A percentile compares a stretch with the other conserved stretches of the same genome.
Conservation (phyloP, 78 protist species). For the slime mould (Dictyostelium discoideum) region DNA sequence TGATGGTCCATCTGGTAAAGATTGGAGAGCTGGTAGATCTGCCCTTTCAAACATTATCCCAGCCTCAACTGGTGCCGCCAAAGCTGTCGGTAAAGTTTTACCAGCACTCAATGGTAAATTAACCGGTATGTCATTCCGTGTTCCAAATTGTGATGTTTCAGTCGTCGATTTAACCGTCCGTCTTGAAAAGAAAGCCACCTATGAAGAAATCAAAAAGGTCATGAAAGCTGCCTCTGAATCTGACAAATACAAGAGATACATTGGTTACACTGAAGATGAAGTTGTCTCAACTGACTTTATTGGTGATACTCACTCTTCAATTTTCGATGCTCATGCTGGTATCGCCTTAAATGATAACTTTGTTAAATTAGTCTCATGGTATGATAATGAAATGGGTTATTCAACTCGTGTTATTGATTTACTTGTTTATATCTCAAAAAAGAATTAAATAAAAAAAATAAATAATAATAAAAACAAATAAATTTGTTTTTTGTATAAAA, state of each 20-base stretch:
- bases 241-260: constrained; percentile 87
- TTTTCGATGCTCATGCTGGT: constrained; percentile 98
- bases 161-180: constrained; percentile 98
- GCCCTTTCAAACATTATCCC: constrained; percentile 99
- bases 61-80: constrained; percentile 99
- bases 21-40: constrained; percentile 99
- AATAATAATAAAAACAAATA: neutral
- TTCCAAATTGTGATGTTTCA: constrained; percentile 99
- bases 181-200: constrained; percentile 92
- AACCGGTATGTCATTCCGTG: constrained; percentile 99
- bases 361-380: constrained; percentile 99
- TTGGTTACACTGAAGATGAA: constrained; percentile 98
- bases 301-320: constrained; percentile 94
- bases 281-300: constrained; percentile 97
- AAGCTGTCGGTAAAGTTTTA: constrained; percentile 97
- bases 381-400: constrained; percentile 99
- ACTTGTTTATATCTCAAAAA: constrained; percentile 58
- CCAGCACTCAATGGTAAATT: constrained; percentile 98
- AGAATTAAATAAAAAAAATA: neutral
- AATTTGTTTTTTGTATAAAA: constrained; percentile 3
- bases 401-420: constrained; percentile 97
- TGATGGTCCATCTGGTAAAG: constrained; percentile 97
- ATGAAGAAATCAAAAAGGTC: constrained; percentile 93
- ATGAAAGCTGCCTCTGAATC: constrained; percentile 92
- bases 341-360: constrained; percentile 95